Base-by-base conservation (phyloP, 768 basidiomycete genomes). In the Pleurotus platypus region DNA sequence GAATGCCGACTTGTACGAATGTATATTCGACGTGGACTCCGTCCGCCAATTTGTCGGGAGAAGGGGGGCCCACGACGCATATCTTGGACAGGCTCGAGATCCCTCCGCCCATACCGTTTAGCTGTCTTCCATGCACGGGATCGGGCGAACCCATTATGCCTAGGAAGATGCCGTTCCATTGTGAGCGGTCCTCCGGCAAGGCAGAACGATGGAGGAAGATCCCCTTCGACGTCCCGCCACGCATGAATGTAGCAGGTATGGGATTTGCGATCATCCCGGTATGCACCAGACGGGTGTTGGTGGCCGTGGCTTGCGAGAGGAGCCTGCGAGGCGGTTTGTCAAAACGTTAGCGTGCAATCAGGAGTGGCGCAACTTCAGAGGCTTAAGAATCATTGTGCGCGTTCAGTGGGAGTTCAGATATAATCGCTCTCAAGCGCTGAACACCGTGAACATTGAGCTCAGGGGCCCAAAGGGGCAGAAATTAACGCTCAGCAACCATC, bases 91-190 rank as follows among this genome's bases (percentile, higher is more conserved):
- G 76, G 57, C 85, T 88, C 13, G 85, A 87, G 7, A 88, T 71
- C 3, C 90, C 90, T 5, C 90, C 88, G 7, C 90, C 90, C 86
- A 91, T 89, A 9, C 90, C 90, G 61, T 92, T 85, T 12, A 91
- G 74, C 68, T 92, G 90, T 13, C 87, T 74, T 1, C 81, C 82
- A 61, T 88, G 72, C 55, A 78, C 72, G 2, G 83, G 76, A 63
- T 92, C 90, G 0, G 90, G 90, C 2, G 88, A 90, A n/a, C 89
- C 90, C 88, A 91, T 90, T 12, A 89, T 79, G 0, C 85, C 80
- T 7, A 86, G 77, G 61, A 90, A 86, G 48, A 89, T 82, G 30
- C 72, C 71, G 13, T 72, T 68, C 88, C 87, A 90, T 66, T 79
- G 69, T 0, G 73, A 62, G 12, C 65, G 72, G 56, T 82, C 73